Percentiles rank a stretch among this genome's conserved stretches.
These are phyloP conservation scores for Cytospora paraplurivora DNA, from an alignment of 2,329 filamentous ascomycete species.

Conservation along the genomic window DNA sequence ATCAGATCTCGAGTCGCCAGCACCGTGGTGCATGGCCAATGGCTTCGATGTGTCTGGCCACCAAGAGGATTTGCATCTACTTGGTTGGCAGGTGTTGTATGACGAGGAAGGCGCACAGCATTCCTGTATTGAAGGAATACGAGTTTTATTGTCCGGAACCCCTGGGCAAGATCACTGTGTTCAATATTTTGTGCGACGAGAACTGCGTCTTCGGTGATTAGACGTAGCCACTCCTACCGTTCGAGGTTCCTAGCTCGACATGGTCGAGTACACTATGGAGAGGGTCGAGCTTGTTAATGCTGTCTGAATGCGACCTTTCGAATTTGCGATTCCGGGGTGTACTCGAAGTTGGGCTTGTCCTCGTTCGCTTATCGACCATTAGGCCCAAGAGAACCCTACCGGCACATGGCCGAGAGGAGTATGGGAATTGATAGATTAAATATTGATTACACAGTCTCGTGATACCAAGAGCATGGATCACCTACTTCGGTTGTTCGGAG, in stretches of 20 bases:
- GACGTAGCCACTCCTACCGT: background rate
- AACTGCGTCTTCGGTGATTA: conserved; percentile 10
- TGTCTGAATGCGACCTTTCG: conserved; percentile 2
- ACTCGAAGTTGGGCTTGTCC: conserved; percentile 15
- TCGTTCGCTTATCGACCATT: conserved; percentile 22
- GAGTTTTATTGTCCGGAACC: conserved; percentile 27
- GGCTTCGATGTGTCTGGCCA: background rate
- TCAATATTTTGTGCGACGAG: conserved; percentile 22
- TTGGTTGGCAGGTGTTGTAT: conserved; percentile 22
- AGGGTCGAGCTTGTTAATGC: background rate
- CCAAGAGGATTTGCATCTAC: background rate
- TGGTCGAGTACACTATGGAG: background rate
- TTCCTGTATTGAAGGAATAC: conserved; percentile 27
- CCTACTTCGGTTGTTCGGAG: conserved; percentile 15
- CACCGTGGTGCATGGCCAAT: conserved; percentile 11
- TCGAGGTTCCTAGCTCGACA: background rate
- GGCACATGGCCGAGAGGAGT: conserved; percentile 22
- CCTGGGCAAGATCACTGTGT: conserved; percentile 25
- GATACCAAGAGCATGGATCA: conserved; percentile 14
- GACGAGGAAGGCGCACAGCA: conserved; percentile 26
- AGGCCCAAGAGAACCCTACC: conserved; percentile 21
- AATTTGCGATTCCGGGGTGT: conserved; percentile 4
- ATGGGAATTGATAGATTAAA: conserved; percentile 16
- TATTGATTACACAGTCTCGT: conserved; percentile 4
- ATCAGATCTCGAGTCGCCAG: conserved; percentile 13